Percentiles rank a stretch among this genome's conserved stretches.
Conservation (phyloP, 192 early-diverging fungal genomes). For the Diversispora eburnea region DNA sequence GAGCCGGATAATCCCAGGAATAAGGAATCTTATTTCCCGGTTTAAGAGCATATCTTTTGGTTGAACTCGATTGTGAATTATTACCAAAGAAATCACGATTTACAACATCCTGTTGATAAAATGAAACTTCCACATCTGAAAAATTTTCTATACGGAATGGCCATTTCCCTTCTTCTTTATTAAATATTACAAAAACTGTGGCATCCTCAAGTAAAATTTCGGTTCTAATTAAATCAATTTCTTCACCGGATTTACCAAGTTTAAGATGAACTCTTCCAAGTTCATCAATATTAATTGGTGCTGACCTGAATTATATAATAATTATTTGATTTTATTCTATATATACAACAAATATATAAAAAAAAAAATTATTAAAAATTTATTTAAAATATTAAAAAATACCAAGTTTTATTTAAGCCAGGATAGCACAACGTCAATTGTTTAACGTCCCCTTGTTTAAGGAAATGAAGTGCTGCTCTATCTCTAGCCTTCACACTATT, state of each 20-base stretch:
- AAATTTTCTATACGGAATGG: constrained; percentile 84
- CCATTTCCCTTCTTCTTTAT: constrained; percentile 77
- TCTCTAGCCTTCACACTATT: constrained; percentile 48
- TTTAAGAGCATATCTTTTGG: constrained; percentile 50
- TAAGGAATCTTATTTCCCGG: constrained; percentile 63
- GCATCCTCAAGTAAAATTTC: constrained; percentile 85
- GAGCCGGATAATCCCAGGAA: constrained; percentile 88
- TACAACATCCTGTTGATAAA: constrained; percentile 70
- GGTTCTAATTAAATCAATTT: constrained; percentile 70
- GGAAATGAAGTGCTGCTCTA: constrained; percentile 62
- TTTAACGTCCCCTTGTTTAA: constrained; percentile 60
- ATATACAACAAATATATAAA: neutral
- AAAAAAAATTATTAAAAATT: neutral
- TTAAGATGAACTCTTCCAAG: constrained; percentile 84
- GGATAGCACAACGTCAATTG: constrained; percentile 66
- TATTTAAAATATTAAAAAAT: constrained; percentile 9
- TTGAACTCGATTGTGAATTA: neutral
- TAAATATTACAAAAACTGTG: constrained; percentile 83
- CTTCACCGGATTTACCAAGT: constrained; percentile 56
- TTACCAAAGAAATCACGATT: constrained; percentile 16
- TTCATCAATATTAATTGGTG: constrained; percentile 83
- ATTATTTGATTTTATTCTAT: neutral
- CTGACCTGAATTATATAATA: constrained; percentile 48
- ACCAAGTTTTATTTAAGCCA: constrained; percentile 70
- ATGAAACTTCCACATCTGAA: constrained; percentile 62